These are phyloP conservation scores for Globisporangium barbulae DNA, from an alignment of 352 stramenopile species.

Conservation along the genomic window DNA sequence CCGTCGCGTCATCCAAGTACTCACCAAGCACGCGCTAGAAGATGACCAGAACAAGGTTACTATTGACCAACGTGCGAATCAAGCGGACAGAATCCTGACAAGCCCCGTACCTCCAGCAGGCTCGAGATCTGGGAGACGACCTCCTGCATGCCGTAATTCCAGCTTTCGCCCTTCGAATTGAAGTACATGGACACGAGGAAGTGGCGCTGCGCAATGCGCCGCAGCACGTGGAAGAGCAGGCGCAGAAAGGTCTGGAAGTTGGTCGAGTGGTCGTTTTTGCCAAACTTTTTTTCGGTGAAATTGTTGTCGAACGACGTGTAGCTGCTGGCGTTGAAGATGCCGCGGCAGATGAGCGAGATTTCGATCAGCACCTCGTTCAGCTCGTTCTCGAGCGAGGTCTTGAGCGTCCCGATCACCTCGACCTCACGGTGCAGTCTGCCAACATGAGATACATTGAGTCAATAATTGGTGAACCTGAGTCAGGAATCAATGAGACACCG, in stretches of 20 bases:
- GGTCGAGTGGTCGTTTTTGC: constrained; percentile 53
- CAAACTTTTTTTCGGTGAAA: constrained; percentile 75
- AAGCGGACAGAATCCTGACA: neutral
- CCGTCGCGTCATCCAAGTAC: constrained; percentile 51
- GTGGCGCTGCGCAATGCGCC: constrained; percentile 64
- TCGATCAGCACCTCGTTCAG: constrained; percentile 55
- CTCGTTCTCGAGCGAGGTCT: constrained; percentile 64
- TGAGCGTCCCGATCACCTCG: constrained; percentile 72
- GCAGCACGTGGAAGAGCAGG: constrained; percentile 61
- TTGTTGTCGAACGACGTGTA: constrained; percentile 75
- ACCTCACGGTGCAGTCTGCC: constrained; percentile 65
- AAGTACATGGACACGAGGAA: constrained; percentile 64
- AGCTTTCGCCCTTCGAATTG: constrained; percentile 51
- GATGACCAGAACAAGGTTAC: neutral
- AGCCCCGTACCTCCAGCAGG: constrained; percentile 46
- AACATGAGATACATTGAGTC: neutral
- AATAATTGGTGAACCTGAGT: constrained; percentile 3
- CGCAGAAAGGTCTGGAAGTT: constrained; percentile 72
- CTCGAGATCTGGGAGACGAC: constrained; percentile 61
- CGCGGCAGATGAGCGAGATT: constrained; percentile 66
- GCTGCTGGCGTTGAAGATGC: constrained; percentile 71
- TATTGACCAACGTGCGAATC: neutral
- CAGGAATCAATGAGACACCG: constrained; percentile 8
- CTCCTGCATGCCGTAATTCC: constrained; percentile 67
- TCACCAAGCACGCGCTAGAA: constrained; percentile 52